phyloP scores from a whole-genome alignment of 1,284 basidiomycete species.

The Sanguinoderma infundibulare region DNA sequence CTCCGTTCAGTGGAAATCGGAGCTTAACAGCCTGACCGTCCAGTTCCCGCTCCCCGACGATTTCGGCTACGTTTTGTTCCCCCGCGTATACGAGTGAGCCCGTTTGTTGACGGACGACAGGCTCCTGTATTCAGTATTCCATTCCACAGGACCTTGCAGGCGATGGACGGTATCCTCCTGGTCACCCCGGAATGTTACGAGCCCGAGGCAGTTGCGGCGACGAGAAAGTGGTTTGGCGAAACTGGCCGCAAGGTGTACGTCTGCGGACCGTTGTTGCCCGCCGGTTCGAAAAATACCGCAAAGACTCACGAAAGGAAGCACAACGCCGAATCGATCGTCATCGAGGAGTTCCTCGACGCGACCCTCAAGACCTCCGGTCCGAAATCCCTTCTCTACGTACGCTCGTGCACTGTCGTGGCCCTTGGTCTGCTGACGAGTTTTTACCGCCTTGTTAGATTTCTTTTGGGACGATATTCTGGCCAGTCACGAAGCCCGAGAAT shows the following conservation, averaged over 20 bases:
- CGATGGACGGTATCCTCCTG: slow-evolving; percentile 18
- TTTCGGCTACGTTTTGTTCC: not conserved
- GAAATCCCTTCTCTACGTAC: too few relatives aligned
- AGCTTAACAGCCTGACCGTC: not conserved
- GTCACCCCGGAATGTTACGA: too few relatives aligned
- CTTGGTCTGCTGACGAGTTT: too few relatives aligned
- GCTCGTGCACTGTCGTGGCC: not conserved
- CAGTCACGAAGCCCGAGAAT: slow-evolving; percentile 8
- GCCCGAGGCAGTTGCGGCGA: slow-evolving; percentile 18
- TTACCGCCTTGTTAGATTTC: slow-evolving; percentile 12
- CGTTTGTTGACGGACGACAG: not conserved
- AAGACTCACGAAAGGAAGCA: slow-evolving; percentile 10
- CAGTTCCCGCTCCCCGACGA: slow-evolving; percentile 3
- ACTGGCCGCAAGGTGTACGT: slow-evolving; percentile 13
- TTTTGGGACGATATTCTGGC: too few relatives aligned
- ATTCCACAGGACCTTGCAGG: slow-evolving; percentile 6
- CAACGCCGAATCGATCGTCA: not conserved
- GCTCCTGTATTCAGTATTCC: not conserved
- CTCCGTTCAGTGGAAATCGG: not conserved
- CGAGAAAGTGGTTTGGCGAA: slow-evolving; percentile 14
- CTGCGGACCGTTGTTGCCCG: slow-evolving; percentile 15
- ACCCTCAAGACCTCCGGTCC: too few relatives aligned
- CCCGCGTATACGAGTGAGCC: slow-evolving; percentile 16
- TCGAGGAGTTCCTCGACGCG: too few relatives aligned
- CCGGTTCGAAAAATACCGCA: not conserved